Percentiles rank a stretch among this genome's conserved stretches.
Conservation (phyloP, 1,139 yeast species). For the Blastobotrys arbuscula region DNA sequence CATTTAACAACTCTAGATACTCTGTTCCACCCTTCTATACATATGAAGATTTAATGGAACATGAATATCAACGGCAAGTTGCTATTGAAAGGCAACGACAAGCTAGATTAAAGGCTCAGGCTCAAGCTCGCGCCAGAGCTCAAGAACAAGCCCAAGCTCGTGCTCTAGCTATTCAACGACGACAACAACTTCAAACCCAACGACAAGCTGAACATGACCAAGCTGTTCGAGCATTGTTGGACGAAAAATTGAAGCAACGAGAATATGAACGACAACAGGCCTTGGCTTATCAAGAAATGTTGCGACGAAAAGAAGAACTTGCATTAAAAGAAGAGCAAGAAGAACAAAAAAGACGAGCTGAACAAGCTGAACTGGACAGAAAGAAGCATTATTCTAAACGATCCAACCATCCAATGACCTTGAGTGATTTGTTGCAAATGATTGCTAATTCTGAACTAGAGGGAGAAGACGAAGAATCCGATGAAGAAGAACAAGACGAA, state of each 20-base stretch:
- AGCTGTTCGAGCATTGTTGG: slow-evolving; percentile 7
- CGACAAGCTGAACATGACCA: slow-evolving; percentile 4
- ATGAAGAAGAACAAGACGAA: slow-evolving; percentile 4
- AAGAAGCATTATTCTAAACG: not conserved
- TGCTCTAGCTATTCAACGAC: slow-evolving; percentile 1
- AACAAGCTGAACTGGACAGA: slow-evolving; percentile 6
- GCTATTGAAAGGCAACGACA: slow-evolving; percentile 4
- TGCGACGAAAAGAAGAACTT: not conserved
- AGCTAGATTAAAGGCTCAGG: not conserved
- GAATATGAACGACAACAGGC: slow-evolving; percentile 1
- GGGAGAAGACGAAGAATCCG: not conserved
- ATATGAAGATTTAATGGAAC: slow-evolving; percentile 8
- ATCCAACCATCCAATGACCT: slow-evolving; percentile 1
- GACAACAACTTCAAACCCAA: slow-evolving; percentile 1
- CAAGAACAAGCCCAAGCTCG: not conserved
- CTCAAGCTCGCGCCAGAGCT: slow-evolving; percentile 4
- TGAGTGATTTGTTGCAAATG: slow-evolving; percentile 8
- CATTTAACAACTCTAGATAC: not conserved
- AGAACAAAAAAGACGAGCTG: slow-evolving; percentile 2
- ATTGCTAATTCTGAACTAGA: slow-evolving; percentile 3
- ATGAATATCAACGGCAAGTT: slow-evolving; percentile 7
- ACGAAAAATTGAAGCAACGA: slow-evolving; percentile 2
- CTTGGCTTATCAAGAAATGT: not conserved
- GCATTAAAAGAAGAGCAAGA: not conserved
- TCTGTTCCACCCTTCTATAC: not conserved